A percentile compares a stretch with the other conserved stretches of the same genome.
Evolutionary conservation across 352 stramenopile species (phyloP).

Genomic region (Pythium periplocum): DNA sequence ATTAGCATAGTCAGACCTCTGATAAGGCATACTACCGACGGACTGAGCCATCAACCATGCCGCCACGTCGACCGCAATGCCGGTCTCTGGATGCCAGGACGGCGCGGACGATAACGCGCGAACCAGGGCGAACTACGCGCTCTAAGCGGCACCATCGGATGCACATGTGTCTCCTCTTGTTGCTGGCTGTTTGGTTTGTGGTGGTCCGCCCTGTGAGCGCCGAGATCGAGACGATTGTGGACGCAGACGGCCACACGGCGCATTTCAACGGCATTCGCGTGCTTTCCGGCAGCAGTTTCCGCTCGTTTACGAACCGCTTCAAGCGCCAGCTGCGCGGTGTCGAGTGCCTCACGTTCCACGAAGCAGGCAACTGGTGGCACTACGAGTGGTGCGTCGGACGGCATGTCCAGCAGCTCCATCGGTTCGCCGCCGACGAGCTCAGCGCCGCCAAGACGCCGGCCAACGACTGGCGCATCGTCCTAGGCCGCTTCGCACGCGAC

Average conservation of each 20-base stretch:
- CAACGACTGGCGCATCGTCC: conserved; percentile 22
- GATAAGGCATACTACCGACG: not conserved
- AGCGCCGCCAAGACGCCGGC: conserved; percentile 9
- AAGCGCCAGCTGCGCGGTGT: conserved; percentile 42
- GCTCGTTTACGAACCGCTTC: conserved; percentile 66
- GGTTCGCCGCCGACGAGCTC: not conserved
- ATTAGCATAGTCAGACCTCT: conserved; percentile 1
- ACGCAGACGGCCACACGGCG: too few relatives aligned
- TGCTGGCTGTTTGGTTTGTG: too few relatives aligned
- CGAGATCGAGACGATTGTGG: too few relatives aligned
- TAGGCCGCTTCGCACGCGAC: conserved; percentile 32
- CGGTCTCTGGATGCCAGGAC: too few relatives aligned
- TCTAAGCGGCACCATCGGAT: too few relatives aligned
- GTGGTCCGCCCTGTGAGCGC: too few relatives aligned
- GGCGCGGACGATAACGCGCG: too few relatives aligned
- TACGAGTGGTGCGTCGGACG: conserved; percentile 83
- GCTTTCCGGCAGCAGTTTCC: conserved; percentile 54
- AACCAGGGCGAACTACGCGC: too few relatives aligned
- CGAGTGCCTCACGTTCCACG: conserved; percentile 59
- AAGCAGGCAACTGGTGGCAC: conserved; percentile 63
- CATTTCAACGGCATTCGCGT: conserved; percentile 47
- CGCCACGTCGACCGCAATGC: conserved; percentile 1
- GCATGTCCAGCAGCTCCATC: conserved; percentile 70
- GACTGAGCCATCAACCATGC: conserved; percentile 2
- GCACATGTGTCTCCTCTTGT: too few relatives aligned